A percentile compares a stretch with the other conserved stretches of the same genome.
phyloP scores from a whole-genome alignment of 352 stramenopile genomes.

The Globisporangium canariense region DNA sequence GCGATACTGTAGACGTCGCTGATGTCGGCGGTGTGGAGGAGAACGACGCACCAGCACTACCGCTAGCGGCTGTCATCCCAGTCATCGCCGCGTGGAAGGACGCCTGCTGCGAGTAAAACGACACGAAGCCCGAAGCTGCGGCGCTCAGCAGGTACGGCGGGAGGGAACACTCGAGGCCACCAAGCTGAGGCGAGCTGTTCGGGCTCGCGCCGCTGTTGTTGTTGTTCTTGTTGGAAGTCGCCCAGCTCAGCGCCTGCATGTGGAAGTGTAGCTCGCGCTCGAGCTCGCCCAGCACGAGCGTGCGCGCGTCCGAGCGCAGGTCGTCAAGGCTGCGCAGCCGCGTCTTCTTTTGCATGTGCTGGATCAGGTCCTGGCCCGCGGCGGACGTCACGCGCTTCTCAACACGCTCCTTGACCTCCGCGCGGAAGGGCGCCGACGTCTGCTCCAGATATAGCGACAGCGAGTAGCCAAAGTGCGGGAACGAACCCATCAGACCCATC shows the following conservation, averaged over 20 bases:
- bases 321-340: conserved; percentile 67
- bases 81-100: conserved; percentile 31
- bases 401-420: conserved; percentile 65
- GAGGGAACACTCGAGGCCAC: conserved; percentile 21
- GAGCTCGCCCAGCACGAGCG: conserved; percentile 61
- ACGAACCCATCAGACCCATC: conserved; percentile 50
- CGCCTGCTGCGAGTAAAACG: conserved; percentile 56
- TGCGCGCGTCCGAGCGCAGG: conserved; percentile 58
- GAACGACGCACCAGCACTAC: background rate
- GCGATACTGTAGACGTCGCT: background rate
- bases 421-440: conserved; percentile 59
- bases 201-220: conserved; percentile 1
- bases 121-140: conserved; percentile 48
- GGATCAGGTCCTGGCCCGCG: conserved; percentile 66
- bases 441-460: conserved; percentile 75
- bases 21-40: conserved; percentile 1
- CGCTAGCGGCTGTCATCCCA: background rate
- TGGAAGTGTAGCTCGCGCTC: conserved; percentile 70
- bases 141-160: conserved; percentile 61
- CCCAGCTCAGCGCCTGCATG: conserved; percentile 71
- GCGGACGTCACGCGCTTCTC: conserved; percentile 74
- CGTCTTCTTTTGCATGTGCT: conserved; percentile 86
- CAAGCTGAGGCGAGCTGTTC: conserved; percentile 7
- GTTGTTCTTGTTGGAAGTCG: conserved; percentile 26
- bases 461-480: conserved; percentile 62